Base-by-base conservation (phyloP, 139 green algal genomes). In the Zygnema circumcarinatum region DNA sequence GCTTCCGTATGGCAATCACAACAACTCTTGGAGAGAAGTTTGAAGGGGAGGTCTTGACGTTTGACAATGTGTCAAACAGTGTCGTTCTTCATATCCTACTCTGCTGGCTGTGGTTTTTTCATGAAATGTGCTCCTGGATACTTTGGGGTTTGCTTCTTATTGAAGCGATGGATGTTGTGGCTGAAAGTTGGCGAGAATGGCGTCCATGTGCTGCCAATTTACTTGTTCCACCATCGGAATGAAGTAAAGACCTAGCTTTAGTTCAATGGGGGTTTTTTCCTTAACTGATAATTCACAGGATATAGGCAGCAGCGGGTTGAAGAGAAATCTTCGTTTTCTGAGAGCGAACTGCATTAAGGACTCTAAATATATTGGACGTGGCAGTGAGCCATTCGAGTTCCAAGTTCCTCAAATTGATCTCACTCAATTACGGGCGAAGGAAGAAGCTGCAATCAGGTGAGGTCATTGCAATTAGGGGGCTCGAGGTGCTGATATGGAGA, bases 401-500 rank as follows among this genome's bases (percentile, higher is more conserved):
- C 62, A 85, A 1, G 87, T 95, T 40, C 94, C 95, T 1, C n/a
- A 79, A 3, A 89, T 97, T 31, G 95, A 97, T 90, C 38, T 90
- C 41, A 82, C 92, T 29, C 81, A 91, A 0, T 91, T 92, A 53
- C 84, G 89, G 21, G 87, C 93, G 73, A 85, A 94, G 2, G 95
- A 97, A 79, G 93, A 95, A 25, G 94, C 94, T 69, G 90, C 93
- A 29, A 38, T 95, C 22, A 91, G 72, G 87, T 89, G 32, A 69
- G 56, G n/a, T n/a, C n/a, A n/a, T n/a, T n/a, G n/a, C n/a, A n/a
- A n/a, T n/a, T n/a, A n/a, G n/a, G n/a, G n/a, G n/a, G n/a, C n/a
- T n/a, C n/a, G n/a, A n/a, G n/a, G n/a, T n/a, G n/a, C n/a, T n/a
- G n/a, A n/a, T n/a, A n/a, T n/a, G n/a, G n/a, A n/a, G 11, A 20